These are phyloP conservation scores for Nyctanthes arbortristis DNA, from an alignment of 257 asterid species.

Conservation along the genomic window DNA sequence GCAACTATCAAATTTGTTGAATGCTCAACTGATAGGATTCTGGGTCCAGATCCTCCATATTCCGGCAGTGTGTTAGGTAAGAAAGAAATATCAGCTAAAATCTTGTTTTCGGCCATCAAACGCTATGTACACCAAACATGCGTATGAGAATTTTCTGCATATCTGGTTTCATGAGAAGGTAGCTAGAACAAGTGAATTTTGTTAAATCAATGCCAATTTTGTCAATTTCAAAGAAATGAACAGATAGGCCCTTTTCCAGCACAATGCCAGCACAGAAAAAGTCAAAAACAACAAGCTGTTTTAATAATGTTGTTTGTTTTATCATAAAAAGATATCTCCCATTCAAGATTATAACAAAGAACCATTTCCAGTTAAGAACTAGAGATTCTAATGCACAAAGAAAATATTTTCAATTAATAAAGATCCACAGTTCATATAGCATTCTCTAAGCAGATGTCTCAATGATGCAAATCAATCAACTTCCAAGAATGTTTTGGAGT, in stretches of 20 bases:
- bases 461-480: not conserved
- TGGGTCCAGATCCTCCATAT: not conserved
- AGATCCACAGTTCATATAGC: not conserved
- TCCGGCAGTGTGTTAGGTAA: not conserved
- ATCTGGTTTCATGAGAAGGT: not conserved
- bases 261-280: conserved; percentile 5
- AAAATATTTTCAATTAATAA: not conserved
- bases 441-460: not conserved
- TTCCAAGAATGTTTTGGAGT: not conserved
- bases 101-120: too few relatives aligned
- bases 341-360: not conserved
- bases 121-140: not conserved
- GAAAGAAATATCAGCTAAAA: too few relatives aligned
- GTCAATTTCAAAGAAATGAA: not conserved
- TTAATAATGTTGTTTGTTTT: conserved; percentile 1
- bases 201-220: not conserved
- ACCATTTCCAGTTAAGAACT: not conserved
- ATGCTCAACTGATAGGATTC: not conserved
- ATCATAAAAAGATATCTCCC: not conserved
- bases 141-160: not conserved
- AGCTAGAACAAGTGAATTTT: not conserved
- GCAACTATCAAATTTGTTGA: not conserved
- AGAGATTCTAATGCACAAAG: conserved; percentile 1
- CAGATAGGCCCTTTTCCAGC: not conserved
- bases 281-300: not conserved